phyloP scores from a whole-genome alignment of 1,284 basidiomycete genomes.

The Cutaneotrichosporon sp. region DNA sequence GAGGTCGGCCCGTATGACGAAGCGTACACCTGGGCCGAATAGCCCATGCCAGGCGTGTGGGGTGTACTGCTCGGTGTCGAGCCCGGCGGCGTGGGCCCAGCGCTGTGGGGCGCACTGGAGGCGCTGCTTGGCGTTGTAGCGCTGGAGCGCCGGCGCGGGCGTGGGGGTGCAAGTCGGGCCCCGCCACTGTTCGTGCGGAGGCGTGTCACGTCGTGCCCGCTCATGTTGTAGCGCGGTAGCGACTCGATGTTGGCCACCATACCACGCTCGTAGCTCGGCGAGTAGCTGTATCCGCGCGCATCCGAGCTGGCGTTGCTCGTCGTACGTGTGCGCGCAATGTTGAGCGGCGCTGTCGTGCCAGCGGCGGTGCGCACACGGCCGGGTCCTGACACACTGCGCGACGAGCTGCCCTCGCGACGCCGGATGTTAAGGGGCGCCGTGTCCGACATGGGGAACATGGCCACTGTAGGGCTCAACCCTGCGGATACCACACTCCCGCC shows the following conservation, averaged over 20 bases:
- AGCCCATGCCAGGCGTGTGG: background rate
- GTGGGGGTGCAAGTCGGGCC: background rate
- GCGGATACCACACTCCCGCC: background rate
- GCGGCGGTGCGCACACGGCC: background rate
- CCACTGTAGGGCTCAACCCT: background rate
- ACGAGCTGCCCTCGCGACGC: background rate
- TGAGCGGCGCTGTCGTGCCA: background rate
- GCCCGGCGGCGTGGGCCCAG: background rate
- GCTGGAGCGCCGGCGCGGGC: background rate
- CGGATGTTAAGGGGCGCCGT: slow-evolving; percentile 1
- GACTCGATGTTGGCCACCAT: background rate
- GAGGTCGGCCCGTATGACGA: background rate
- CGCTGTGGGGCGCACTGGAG: background rate
- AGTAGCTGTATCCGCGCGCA: background rate
- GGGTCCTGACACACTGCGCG: background rate
- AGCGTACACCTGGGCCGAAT: background rate
- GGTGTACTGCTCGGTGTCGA: background rate
- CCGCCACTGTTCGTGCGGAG: background rate
- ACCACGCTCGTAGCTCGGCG: background rate
- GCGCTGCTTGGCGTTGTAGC: background rate
- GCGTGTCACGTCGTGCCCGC: slow-evolving; percentile 1
- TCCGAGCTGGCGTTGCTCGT: background rate
- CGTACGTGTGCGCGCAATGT: background rate
- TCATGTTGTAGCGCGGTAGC: slow-evolving; percentile 3
- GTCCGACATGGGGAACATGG: background rate